Conservation (phyloP, 305 asterid species). For the Ilex paraguariensis region DNA sequence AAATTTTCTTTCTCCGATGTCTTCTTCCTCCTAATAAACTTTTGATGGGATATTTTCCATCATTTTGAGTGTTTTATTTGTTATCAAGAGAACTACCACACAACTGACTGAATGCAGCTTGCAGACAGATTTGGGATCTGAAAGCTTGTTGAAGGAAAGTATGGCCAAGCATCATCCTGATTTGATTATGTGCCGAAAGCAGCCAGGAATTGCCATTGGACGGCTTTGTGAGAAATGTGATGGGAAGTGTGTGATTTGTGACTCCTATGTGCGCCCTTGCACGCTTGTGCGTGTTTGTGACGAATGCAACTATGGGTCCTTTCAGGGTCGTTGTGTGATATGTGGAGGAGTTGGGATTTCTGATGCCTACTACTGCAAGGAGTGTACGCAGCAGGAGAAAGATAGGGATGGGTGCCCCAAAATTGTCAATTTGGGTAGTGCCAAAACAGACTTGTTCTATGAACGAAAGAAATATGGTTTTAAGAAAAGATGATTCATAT, state of each 20-base stretch:
- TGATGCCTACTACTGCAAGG: not conserved
- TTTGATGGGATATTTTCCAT: too few species aligned
- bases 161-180: constrained; percentile 23
- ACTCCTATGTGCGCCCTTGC: not conserved
- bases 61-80: too few species aligned
- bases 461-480: not conserved
- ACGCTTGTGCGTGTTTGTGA: not conserved
- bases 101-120: too few species aligned
- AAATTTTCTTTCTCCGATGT: too few species aligned
- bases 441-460: not conserved
- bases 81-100: too few species aligned
- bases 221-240: not conserved
- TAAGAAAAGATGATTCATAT: not conserved
- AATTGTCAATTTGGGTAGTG: constrained; percentile 1
- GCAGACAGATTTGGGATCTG: not conserved
- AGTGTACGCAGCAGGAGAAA: constrained; percentile 1
- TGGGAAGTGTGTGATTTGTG: not conserved
- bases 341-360: not conserved
- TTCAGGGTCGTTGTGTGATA: not conserved
- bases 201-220: constrained; percentile 9
- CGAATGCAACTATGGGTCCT: not conserved
- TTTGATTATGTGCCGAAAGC: constrained; percentile 19
- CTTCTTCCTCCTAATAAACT: too few species aligned
- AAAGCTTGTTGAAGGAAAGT: not conserved
- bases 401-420: not conserved